Evolutionary conservation across 2,329 filamentous ascomycete genomes (phyloP).

Genomic region (Trematosphaeria pertusa): DNA sequence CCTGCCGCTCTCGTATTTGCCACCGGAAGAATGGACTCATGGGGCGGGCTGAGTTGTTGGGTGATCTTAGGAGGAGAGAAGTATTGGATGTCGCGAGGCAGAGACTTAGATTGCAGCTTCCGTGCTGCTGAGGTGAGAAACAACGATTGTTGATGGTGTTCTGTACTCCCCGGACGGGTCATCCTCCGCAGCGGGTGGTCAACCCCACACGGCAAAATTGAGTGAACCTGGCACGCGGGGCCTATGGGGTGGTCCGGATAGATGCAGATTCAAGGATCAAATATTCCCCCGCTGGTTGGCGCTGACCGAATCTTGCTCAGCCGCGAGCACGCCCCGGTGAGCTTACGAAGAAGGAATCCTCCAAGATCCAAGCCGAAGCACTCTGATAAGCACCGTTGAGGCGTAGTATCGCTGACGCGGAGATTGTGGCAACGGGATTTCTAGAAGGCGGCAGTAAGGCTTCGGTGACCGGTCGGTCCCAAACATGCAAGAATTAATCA

Average conservation of each 20-base stretch:
- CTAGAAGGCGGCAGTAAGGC: slow-evolving; percentile 11
- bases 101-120: slow-evolving; percentile 15
- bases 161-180: slow-evolving; percentile 7
- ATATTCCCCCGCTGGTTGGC: slow-evolving; percentile 16
- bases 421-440: slow-evolving; percentile 11
- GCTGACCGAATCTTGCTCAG: slow-evolving; percentile 17
- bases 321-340: slow-evolving; percentile 3
- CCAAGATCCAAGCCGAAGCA: too few species aligned
- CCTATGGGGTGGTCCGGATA: slow-evolving; percentile 20
- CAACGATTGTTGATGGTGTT: slow-evolving; percentile 8
- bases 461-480: slow-evolving; percentile 13
- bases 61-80: neutral
- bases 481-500: slow-evolving; percentile 19
- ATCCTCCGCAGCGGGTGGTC: slow-evolving; percentile 18
- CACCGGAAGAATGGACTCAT: slow-evolving; percentile 24
- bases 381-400: slow-evolving; percentile 28
- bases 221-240: slow-evolving; percentile 25
- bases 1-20: slow-evolving; percentile 17
- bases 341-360: too few species aligned
- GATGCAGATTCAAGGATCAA: slow-evolving; percentile 19
- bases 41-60: neutral
- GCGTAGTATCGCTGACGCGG: slow-evolving; percentile 16
- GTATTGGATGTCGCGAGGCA: slow-evolving; percentile 13
- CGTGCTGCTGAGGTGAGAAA: slow-evolving; percentile 22
- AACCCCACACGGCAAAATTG: slow-evolving; percentile 32